Conservation (phyloP, 371 early-diverging fungal species). For the Rhizopus arrhizus region DNA sequence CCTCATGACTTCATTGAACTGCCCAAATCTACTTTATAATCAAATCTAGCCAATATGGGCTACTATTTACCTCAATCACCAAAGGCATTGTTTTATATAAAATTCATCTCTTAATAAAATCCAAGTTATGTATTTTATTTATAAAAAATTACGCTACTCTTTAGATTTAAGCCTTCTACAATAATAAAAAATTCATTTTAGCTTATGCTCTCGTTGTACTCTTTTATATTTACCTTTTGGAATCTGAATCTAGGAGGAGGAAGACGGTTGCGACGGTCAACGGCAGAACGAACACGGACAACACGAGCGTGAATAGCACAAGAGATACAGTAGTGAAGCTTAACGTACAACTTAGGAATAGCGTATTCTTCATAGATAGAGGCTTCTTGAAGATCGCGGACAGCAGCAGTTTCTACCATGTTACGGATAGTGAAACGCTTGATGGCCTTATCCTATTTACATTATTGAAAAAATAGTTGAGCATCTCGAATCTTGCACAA, state of each 20-base stretch:
- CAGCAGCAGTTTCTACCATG: slow-evolving; percentile 98
- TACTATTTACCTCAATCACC: too few relatives aligned
- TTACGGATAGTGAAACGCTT: slow-evolving; percentile 97
- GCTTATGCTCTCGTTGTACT: too few relatives aligned
- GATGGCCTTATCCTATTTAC: slow-evolving; percentile 91
- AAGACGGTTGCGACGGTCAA: slow-evolving; percentile 91
- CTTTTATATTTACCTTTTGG: slow-evolving; percentile 49
- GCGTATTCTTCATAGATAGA: slow-evolving; percentile 95
- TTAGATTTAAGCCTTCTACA: too few relatives aligned
- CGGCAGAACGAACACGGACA: slow-evolving; percentile 94
- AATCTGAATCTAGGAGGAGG: slow-evolving; percentile 91
- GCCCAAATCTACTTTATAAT: too few relatives aligned
- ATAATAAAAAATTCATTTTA: too few relatives aligned
- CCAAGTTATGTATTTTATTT: too few relatives aligned
- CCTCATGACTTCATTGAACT: too few relatives aligned
- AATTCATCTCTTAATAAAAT: too few relatives aligned
- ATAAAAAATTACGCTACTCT: too few relatives aligned
- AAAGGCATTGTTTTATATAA: too few relatives aligned
- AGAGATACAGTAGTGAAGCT: slow-evolving; percentile 96
- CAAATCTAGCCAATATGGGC: too few relatives aligned
- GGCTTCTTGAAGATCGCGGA: slow-evolving; percentile 95
- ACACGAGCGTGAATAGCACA: slow-evolving; percentile 98
- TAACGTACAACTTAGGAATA: slow-evolving; percentile 98
- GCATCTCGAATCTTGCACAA: slow-evolving; percentile 15
- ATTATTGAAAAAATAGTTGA: slow-evolving; percentile 24